These are phyloP conservation scores for Fusarium dimerum DNA, from an alignment of 2,329 filamentous ascomycete species.

Conservation along the genomic window DNA sequence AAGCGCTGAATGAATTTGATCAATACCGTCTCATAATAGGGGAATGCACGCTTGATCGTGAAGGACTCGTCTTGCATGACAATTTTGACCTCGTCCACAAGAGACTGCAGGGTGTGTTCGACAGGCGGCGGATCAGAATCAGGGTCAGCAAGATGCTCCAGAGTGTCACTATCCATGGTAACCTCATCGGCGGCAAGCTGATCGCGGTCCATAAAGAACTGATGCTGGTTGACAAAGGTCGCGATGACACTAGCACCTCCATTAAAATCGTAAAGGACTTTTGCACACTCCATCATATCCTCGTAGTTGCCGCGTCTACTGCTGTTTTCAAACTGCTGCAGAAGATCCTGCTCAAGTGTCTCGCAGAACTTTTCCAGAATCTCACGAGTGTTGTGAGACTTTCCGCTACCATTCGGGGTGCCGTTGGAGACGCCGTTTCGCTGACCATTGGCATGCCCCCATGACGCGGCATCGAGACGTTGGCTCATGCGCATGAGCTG, in stretches of 20 bases:
- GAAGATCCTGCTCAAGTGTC: conserved; percentile 88
- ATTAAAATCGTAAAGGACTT: conserved; percentile 93
- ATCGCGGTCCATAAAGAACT: conserved; percentile 97
- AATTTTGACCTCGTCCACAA: conserved; percentile 91
- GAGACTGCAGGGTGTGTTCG: conserved; percentile 86
- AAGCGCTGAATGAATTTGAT: conserved; percentile 92
- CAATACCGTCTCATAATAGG: conserved; percentile 92
- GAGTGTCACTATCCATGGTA: conserved; percentile 71
- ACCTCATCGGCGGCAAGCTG: conserved; percentile 90
- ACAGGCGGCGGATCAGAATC: conserved; percentile 90
- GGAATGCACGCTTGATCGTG: conserved; percentile 95
- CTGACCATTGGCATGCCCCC: conserved; percentile 63
- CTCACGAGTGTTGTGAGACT: conserved; percentile 72
- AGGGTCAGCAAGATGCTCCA: conserved; percentile 92
- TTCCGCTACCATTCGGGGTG: conserved; percentile 32
- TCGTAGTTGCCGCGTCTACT: conserved; percentile 95
- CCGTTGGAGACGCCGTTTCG: conserved; percentile 54
- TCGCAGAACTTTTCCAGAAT: conserved; percentile 97
- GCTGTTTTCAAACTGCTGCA: conserved; percentile 97
- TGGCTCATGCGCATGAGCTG: conserved; percentile 95
- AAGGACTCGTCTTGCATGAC: conserved; percentile 97
- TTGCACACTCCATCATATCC: conserved; percentile 96
- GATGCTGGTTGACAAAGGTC: conserved; percentile 96
- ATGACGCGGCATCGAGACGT: conserved; percentile 77
- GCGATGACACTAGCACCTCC: conserved; percentile 94